A percentile compares a stretch with the other conserved stretches of the same genome.
phyloP scores from a whole-genome alignment of 306 rosid species.

The Quercus glauca region DNA sequence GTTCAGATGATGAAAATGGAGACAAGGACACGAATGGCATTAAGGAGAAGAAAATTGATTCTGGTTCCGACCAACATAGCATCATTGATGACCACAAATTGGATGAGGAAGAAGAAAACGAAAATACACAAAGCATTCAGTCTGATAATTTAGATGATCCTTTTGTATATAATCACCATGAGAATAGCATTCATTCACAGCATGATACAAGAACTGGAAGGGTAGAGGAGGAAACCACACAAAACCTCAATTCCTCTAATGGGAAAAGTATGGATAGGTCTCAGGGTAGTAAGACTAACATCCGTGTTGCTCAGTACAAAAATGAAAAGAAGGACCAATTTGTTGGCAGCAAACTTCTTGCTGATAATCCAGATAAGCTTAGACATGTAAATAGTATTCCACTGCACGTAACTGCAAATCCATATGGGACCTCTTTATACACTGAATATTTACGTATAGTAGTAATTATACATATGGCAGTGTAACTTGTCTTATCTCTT shows the following conservation, averaged over 20 bases:
- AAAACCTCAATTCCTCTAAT: constrained; percentile 29
- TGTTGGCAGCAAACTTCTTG: constrained; percentile 29
- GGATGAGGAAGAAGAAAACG: constrained; percentile 39
- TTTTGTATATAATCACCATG: constrained; percentile 18
- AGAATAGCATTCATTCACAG: constrained; percentile 26
- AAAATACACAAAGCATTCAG: constrained; percentile 28
- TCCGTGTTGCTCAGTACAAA: constrained; percentile 23
- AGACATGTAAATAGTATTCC: constrained; percentile 26
- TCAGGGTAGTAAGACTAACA: constrained; percentile 26
- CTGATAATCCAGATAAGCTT: constrained; percentile 29
- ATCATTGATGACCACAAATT: constrained; percentile 9
- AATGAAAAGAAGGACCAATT: constrained; percentile 29
- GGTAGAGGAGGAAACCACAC: constrained; percentile 37
- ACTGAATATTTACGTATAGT: constrained; percentile 17
- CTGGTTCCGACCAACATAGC: constrained; percentile 6
- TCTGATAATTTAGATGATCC: constrained; percentile 34
- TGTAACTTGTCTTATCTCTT: background rate
- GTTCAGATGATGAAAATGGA: constrained; percentile 46
- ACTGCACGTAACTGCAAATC: constrained; percentile 36
- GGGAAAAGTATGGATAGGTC: constrained; percentile 32
- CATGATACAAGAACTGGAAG: constrained; percentile 29
- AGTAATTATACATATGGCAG: background rate
- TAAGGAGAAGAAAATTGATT: constrained; percentile 14
- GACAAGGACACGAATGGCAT: constrained; percentile 30
- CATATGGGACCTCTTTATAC: constrained; percentile 27